phyloP scores from a whole-genome alignment of 106 monocot species.

The Gastrodia elata region DNA sequence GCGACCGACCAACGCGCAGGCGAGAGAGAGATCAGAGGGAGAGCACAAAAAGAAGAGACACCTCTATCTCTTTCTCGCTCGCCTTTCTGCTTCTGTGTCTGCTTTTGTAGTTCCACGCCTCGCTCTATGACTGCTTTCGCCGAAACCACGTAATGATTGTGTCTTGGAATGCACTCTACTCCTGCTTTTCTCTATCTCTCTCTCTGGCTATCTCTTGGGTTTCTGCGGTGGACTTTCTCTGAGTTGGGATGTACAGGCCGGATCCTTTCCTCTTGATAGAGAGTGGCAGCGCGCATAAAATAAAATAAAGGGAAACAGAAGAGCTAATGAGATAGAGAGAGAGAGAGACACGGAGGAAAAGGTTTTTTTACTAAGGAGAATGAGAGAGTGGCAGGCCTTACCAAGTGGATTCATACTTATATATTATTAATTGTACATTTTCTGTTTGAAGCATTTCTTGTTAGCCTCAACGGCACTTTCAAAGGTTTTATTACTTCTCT shows the following conservation, averaged over 20 bases:
- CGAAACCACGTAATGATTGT: conserved; percentile 8
- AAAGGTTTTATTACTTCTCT: no score
- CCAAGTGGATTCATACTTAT: no score
- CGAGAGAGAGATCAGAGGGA: background rate
- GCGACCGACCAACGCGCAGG: background rate
- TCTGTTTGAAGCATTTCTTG: no score
- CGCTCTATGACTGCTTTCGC: conserved; percentile 3
- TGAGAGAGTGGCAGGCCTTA: no score
- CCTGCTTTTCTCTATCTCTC: background rate
- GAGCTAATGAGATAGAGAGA: no score
- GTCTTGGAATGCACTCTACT: conserved; percentile 8
- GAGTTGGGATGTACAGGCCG: background rate
- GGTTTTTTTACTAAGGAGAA: no score
- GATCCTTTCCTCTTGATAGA: no score
- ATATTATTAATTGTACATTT: no score
- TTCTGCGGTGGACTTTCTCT: background rate
- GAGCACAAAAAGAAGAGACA: conserved; percentile 1
- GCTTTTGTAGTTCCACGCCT: conserved; percentile 6
- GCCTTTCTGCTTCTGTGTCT: conserved; percentile 1
- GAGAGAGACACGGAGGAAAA: no score
- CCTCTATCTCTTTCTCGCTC: background rate
- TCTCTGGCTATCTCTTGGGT: background rate
- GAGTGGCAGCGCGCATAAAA: no score
- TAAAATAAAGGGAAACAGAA: no score
- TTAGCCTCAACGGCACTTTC: no score